Base-by-base conservation (phyloP, 2,329 filamentous ascomycete species). In the Aspergillus bombycis region DNA sequence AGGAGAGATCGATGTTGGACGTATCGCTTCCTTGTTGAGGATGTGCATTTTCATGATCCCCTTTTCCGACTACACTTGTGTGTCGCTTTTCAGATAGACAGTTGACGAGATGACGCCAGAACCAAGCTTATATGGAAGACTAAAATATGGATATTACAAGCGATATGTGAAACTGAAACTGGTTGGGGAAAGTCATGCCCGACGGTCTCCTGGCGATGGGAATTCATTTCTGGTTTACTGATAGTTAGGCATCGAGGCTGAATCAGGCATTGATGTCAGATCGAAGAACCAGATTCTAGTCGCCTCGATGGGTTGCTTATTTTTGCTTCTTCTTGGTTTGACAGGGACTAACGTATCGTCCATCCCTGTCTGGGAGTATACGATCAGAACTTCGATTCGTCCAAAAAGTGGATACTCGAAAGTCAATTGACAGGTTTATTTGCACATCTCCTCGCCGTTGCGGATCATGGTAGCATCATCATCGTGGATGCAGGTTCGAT, bases 361-460 rank as follows among this genome's bases (percentile, higher is more conserved):
- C 14, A 55, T 55, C 52, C 52, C 52, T 38, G 52, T 38, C 52
- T 23, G 14, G 12, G 4, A 38, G 52, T 55, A 55, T 55, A 55
- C 52, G n/a, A 32, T 53, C 32, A 19, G 16, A 16, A 21, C 34
- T 7, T 38, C 52, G n/a, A 55, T 55, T 55, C 52, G 52, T 41
- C 52, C n/a, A 32, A 55, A 55, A 55, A 55, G 52, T 41, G 52
- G 52, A 38, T 26, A 55, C 30, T 23, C 9, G 9, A 55, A 55
- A 55, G 52, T 38, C 52, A 55, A 55, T 55, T 55, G 34, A 4
- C 32, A 55, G 32, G 11, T 21, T n/a, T 23, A 23, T 26, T 38
- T 14, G n/a, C 36, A 21, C 28, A 55, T 4, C 21, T 10, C 38
- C 19, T 5, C 52, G 10, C 5, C 28, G 16, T n/a, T 3, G 30